Conservation (phyloP, 208 protist genomes). For the Polymyxa betae region DNA sequence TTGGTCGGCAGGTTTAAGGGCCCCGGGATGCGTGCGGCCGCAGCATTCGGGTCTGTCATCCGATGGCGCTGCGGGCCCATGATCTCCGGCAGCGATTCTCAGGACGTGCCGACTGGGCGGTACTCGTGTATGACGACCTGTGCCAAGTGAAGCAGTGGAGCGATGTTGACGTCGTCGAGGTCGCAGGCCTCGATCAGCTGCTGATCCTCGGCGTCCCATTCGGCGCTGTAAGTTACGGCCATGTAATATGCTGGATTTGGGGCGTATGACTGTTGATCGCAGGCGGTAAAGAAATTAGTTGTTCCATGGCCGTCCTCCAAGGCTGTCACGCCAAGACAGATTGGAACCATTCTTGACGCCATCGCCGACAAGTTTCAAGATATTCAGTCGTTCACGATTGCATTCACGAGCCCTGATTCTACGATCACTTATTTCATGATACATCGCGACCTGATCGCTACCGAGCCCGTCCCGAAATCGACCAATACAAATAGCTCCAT, state of each 20-base stretch:
- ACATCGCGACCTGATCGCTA: not conserved
- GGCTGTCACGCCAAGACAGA: not conserved
- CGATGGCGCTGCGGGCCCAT: no score
- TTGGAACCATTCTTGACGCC: not conserved
- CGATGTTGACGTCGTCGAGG: not conserved
- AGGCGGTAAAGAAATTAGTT: not conserved
- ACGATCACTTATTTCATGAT: not conserved
- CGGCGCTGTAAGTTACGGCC: not conserved
- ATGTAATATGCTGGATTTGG: not conserved
- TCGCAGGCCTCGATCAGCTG: not conserved
- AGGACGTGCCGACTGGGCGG: no score
- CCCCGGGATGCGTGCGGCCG: not conserved
- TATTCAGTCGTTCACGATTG: not conserved
- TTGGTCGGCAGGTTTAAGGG: no score
- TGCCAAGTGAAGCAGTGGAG: not conserved
- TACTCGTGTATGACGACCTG: conserved; percentile 50
- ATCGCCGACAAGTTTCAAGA: not conserved
- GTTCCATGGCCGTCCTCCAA: not conserved
- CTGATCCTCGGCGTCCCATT: not conserved
- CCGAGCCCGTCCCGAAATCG: not conserved
- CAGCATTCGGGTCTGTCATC: not conserved
- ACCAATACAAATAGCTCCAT: no score
- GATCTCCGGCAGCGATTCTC: no score
- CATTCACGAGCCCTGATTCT: conserved; percentile 7
- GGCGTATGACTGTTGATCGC: not conserved